These are phyloP conservation scores for Ophiosphaerella korrae DNA, from an alignment of 2,329 filamentous ascomycete species.

Conservation along the genomic window DNA sequence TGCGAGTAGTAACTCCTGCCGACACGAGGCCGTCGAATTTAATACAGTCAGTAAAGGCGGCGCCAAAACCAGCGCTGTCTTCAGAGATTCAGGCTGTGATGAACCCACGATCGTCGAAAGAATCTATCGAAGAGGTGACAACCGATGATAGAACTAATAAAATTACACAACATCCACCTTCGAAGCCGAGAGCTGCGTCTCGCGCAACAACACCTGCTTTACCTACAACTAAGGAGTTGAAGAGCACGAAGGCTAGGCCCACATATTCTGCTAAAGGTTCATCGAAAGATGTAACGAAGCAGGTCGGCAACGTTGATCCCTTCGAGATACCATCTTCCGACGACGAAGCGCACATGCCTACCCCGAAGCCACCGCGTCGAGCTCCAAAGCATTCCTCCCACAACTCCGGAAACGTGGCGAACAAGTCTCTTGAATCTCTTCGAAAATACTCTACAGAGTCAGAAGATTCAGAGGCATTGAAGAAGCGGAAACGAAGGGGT, in stretches of 20 bases:
- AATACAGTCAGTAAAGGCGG: conserved; percentile 5
- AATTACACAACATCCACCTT: conserved; percentile 5
- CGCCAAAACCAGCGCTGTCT: conserved; percentile 5
- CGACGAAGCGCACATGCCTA: conserved; percentile 25
- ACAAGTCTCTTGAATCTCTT: conserved; percentile 1
- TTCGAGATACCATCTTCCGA: conserved; percentile 19
- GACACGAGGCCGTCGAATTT: conserved; percentile 14
- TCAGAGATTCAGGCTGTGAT: background rate
- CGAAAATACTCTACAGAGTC: conserved; percentile 24
- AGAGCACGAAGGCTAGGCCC: background rate
- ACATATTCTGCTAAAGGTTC: no score
- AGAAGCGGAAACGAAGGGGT: conserved; percentile 39
- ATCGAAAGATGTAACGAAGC: no score
- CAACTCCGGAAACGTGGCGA: conserved; percentile 1
- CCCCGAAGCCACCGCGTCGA: conserved; percentile 22
- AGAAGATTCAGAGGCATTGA: conserved; percentile 35
- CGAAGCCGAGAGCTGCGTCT: conserved; percentile 16
- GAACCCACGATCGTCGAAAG: no score
- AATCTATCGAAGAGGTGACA: conserved; percentile 8
- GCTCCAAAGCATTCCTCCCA: conserved; percentile 14
- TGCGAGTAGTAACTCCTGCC: conserved; percentile 4
- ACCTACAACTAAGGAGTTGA: conserved; percentile 4
- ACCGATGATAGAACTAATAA: background rate
- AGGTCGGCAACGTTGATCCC: background rate
- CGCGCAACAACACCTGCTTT: conserved; percentile 20